Evolutionary conservation across 2,329 filamentous ascomycete genomes (phyloP).

Genomic region (Diatrype stigma): DNA sequence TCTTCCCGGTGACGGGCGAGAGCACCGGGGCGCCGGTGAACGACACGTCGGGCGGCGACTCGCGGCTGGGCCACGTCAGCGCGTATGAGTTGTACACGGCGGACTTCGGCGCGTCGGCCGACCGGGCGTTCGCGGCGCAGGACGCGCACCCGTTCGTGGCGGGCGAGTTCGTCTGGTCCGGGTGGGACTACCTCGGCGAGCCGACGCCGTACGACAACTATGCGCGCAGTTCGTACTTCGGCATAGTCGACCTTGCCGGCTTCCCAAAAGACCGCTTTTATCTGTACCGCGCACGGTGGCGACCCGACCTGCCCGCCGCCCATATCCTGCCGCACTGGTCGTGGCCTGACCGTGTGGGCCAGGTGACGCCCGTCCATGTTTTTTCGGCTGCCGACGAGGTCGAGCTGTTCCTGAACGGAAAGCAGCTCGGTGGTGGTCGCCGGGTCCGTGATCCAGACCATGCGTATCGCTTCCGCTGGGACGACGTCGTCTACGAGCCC

Average conservation of each 20-base stretch:
- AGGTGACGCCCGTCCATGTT: constrained; percentile 50
- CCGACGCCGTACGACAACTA: constrained; percentile 41
- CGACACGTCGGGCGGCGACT: constrained; percentile 34
- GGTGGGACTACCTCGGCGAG: constrained; percentile 47
- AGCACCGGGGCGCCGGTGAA: constrained; percentile 35
- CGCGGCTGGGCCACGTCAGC: constrained; percentile 33
- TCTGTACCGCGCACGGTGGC: constrained; percentile 48
- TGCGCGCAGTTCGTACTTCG: constrained; percentile 47
- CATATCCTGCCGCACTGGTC: constrained; percentile 53
- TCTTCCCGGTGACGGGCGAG: constrained; percentile 44
- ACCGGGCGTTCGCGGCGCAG: constrained; percentile 48
- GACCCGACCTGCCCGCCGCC: constrained; percentile 38
- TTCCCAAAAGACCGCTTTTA: constrained; percentile 50
- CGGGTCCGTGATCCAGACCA: constrained; percentile 20
- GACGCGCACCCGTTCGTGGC: constrained; percentile 46
- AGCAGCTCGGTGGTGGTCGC: constrained; percentile 36
- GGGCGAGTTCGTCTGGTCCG: constrained; percentile 50
- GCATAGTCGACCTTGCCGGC: constrained; percentile 49
- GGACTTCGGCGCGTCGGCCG: constrained; percentile 43
- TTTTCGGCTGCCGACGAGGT: constrained; percentile 48
- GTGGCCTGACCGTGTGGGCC: constrained; percentile 43
- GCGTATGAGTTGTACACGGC: constrained; percentile 49
- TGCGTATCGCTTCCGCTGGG: constrained; percentile 50
- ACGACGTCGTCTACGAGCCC: constrained; percentile 42
- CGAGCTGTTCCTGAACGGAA: constrained; percentile 50